Percentiles rank a stretch among this genome's conserved stretches.
phyloP scores from a whole-genome alignment of 305 asterid species.

The Fraxinus floribunda region DNA sequence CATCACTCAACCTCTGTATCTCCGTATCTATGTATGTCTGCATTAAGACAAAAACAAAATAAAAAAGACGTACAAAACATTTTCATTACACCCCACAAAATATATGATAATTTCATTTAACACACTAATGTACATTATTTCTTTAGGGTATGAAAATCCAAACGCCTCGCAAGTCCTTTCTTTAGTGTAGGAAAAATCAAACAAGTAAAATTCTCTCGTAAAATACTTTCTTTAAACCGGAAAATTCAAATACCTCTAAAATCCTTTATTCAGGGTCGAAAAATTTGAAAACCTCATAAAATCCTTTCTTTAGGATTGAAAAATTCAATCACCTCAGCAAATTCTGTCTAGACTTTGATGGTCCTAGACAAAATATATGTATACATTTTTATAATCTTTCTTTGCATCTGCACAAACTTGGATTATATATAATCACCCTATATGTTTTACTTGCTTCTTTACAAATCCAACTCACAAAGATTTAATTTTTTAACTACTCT shows the following conservation, averaged over 20 bases:
- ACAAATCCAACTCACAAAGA: constrained; percentile 27
- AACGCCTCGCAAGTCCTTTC: not conserved
- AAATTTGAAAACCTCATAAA: not conserved
- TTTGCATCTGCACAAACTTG: not conserved
- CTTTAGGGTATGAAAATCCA: not conserved
- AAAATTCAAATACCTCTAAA: not conserved
- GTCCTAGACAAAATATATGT: not conserved
- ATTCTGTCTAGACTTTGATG: not conserved
- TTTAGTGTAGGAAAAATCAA: not conserved
- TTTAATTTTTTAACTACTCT: not conserved
- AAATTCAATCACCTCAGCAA: not conserved
- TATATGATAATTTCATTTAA: not conserved
- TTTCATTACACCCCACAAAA: not conserved
- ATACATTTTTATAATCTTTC: not conserved
- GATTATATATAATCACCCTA: not conserved
- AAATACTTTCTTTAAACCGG: no score
- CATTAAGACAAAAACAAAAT: not conserved
- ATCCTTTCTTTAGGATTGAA: not conserved
- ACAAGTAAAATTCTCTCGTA: not conserved
- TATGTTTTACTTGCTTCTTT: not conserved
- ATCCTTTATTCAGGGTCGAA: not conserved
- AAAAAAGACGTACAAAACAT: not conserved
- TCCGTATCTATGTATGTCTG: not conserved
- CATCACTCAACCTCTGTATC: not conserved
- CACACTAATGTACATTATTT: not conserved